phyloP scores from a whole-genome alignment of 2,329 filamentous ascomycete genomes.

The Cordyceps militaris region DNA sequence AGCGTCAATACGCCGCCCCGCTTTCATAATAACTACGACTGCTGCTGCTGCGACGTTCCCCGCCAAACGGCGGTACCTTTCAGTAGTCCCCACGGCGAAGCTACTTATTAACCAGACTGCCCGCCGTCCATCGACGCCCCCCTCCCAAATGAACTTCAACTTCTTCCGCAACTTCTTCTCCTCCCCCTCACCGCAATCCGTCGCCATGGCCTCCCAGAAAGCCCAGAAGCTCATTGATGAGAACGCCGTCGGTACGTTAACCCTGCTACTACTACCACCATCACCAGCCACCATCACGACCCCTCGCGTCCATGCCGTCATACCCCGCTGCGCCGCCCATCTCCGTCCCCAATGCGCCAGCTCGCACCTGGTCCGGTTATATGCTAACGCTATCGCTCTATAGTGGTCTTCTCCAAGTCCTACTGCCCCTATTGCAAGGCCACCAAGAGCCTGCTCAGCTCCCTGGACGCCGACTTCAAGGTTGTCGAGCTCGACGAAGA shows the following conservation, averaged over 20 bases:
- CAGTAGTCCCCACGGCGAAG: not conserved
- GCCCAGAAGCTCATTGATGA: conserved; percentile 82
- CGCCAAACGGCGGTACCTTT: not conserved
- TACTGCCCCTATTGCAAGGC: conserved; percentile 90
- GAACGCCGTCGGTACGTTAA: conserved; percentile 67
- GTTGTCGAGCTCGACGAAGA: conserved; percentile 79
- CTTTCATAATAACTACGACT: not conserved
- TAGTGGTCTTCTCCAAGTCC: conserved; percentile 92
- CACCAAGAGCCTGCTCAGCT: conserved; percentile 67
- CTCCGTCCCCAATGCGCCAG: not conserved
- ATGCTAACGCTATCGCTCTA: not conserved
- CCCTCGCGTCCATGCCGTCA: not conserved
- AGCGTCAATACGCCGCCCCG: not conserved
- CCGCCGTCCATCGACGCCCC: not conserved
- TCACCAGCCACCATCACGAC: not conserved
- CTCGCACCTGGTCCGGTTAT: not conserved
- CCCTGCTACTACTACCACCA: not conserved
- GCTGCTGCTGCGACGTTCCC: not conserved
- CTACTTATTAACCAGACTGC: not conserved
- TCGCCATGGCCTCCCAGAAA: conserved; percentile 76
- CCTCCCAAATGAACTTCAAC: conserved; percentile 54
- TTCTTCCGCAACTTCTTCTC: conserved; percentile 68
- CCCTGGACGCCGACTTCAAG: conserved; percentile 64
- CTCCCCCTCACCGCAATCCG: conserved; percentile 49
- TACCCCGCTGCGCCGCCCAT: not conserved